Evolutionary conservation across 139 green algal species (phyloP).

Genomic region (Closterium sp.): DNA sequence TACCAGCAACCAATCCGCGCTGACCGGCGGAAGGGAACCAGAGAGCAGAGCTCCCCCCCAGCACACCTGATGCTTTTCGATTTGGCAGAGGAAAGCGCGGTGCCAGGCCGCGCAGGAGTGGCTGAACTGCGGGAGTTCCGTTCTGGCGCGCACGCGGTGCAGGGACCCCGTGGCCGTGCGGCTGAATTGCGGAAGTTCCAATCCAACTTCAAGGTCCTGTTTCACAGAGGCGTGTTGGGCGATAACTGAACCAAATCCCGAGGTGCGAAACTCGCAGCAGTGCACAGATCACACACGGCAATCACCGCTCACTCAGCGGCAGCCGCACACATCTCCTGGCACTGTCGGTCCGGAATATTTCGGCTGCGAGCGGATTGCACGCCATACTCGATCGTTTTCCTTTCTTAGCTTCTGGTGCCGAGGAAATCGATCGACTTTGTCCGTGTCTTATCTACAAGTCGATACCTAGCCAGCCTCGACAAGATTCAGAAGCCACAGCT

Average conservation of each 20-base stretch:
- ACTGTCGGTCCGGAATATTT: background rate
- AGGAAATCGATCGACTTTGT: background rate
- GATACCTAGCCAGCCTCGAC: background rate
- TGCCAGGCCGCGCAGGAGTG: too few species aligned
- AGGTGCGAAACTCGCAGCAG: background rate
- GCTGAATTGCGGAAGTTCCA: background rate
- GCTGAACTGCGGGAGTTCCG: too few species aligned
- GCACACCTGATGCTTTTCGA: too few species aligned
- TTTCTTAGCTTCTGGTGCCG: background rate
- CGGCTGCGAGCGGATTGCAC: background rate
- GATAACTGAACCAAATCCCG: background rate
- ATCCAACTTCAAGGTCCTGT: background rate
- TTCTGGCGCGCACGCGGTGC: too few species aligned
- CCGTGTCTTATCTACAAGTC: background rate
- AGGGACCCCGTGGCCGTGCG: too few species aligned
- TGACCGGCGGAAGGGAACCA: background rate
- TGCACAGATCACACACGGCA: background rate
- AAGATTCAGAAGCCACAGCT: background rate
- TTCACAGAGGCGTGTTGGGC: too few species aligned
- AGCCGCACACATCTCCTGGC: background rate
- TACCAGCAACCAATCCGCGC: background rate
- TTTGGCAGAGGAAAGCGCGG: too few species aligned
- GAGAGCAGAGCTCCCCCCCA: too few species aligned
- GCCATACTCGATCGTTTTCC: background rate
- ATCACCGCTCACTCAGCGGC: background rate